A percentile compares a stretch with the other conserved stretches of the same genome.
These are phyloP conservation scores for Eudorina sp. DNA, from an alignment of 139 green algal species.

Conservation along the genomic window DNA sequence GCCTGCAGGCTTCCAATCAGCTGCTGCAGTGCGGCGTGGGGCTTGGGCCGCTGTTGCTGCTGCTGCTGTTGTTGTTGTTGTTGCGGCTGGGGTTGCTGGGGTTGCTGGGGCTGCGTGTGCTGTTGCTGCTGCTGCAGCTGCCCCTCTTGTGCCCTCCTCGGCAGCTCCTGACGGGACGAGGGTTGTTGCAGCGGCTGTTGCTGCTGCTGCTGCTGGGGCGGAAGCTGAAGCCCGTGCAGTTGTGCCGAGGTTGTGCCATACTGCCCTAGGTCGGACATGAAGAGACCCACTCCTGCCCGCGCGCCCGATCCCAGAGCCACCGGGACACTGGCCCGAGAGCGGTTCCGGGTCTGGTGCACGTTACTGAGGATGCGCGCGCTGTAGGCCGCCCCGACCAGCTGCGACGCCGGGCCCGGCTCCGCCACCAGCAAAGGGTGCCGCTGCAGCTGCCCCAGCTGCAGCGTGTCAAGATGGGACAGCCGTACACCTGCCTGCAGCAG, in stretches of 20 bases:
- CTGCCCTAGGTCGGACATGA: too few species aligned
- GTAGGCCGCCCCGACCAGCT: conserved; percentile 28
- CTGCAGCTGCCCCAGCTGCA: conserved; percentile 26
- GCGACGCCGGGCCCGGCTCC: conserved; percentile 3
- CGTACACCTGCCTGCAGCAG: conserved; percentile 27
- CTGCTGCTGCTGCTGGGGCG: too few species aligned
- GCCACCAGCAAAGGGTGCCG: conserved; percentile 26
- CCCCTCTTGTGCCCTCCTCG: background rate
- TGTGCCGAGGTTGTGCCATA: too few species aligned
- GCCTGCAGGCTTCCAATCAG: conserved; percentile 37
- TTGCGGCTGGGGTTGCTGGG: background rate
- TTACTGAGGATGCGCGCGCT: conserved; percentile 34
- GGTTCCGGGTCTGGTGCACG: conserved; percentile 16
- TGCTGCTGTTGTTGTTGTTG: background rate
- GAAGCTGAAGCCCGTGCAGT: too few species aligned
- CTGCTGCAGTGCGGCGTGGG: conserved; percentile 21
- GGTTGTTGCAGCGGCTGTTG: too few species aligned
- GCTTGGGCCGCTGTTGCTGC: background rate
- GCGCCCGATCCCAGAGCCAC: background rate
- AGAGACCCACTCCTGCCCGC: too few species aligned
- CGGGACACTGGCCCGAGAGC: background rate
- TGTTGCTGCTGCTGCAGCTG: background rate
- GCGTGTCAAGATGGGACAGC: conserved; percentile 5
- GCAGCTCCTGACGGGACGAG: background rate
- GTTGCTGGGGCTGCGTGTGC: background rate